A percentile compares a stretch with the other conserved stretches of the same genome.
Evolutionary conservation across 106 monocot genomes (phyloP).

Genomic region (Allium cepa): DNA sequence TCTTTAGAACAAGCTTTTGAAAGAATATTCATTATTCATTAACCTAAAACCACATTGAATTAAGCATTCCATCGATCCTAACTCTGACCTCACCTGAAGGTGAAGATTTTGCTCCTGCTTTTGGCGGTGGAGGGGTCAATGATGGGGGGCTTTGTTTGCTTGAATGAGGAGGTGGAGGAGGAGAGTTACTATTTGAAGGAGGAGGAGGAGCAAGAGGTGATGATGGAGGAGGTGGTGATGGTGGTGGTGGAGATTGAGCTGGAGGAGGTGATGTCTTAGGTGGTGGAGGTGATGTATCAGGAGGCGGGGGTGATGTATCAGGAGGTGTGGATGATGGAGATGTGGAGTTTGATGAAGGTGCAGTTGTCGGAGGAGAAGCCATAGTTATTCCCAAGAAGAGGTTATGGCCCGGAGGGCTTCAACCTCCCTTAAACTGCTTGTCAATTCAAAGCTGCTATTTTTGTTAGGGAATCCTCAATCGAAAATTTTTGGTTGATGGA

Average conservation of each 20-base stretch:
- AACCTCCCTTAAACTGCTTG: conserved; percentile 16
- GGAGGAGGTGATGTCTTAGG: neutral
- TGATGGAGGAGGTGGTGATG: neutral
- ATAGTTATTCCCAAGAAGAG: conserved; percentile 4
- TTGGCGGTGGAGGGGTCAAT: neutral
- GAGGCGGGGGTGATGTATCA: neutral
- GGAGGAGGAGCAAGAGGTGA: conserved; percentile 9
- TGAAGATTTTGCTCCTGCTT: neutral
- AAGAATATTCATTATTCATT: no score
- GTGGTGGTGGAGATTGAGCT: neutral
- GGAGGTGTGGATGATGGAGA: neutral
- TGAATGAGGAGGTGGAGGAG: neutral
- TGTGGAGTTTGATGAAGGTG: conserved; percentile 12
- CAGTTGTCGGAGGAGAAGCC: conserved; percentile 23
- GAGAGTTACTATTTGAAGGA: neutral
- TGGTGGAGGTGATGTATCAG: neutral
- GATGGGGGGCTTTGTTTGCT: neutral
- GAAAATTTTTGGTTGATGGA: no score
- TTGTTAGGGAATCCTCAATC: neutral
- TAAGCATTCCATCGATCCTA: neutral
- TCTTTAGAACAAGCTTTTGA: no score
- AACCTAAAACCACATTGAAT: no score
- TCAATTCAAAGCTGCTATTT: neutral
- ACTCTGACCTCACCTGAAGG: neutral
- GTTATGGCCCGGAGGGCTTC: conserved; percentile 6